A percentile compares a stretch with the other conserved stretches of the same genome.
Conservation (phyloP, 2,329 filamentous ascomycete species). For the Hypoxylon sp. region DNA sequence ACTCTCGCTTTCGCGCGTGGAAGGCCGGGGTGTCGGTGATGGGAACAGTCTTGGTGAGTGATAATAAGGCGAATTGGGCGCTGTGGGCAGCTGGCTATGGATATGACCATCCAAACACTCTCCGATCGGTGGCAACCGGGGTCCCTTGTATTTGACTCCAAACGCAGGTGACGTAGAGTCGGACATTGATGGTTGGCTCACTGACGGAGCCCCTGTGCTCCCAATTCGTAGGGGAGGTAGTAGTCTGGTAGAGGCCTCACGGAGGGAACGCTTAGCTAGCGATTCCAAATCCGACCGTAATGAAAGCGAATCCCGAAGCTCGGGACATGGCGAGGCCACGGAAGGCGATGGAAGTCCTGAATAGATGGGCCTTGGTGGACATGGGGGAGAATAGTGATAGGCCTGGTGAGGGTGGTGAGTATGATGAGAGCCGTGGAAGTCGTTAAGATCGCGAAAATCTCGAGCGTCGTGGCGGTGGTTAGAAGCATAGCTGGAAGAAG, state of each 20-base stretch:
- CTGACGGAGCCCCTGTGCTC: constrained; percentile 26
- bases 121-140: constrained; percentile 48
- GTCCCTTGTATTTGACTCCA: neutral
- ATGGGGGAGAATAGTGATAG: neutral
- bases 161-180: neutral
- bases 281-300: constrained; percentile 55
- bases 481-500: constrained; percentile 4
- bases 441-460: neutral
- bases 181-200: neutral
- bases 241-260: constrained; percentile 57
- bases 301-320: constrained; percentile 71
- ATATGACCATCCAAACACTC: constrained; percentile 34
- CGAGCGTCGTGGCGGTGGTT: neutral
- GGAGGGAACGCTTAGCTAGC: constrained; percentile 74
- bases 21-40: neutral
- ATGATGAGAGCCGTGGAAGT: neutral
- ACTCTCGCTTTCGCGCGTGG: neutral
- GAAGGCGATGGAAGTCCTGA: constrained; percentile 52
- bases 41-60: constrained; percentile 1
- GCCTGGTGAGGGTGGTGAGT: neutral
- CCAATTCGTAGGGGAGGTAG: constrained; percentile 55
- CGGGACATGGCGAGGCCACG: constrained; percentile 63
- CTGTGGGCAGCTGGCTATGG: constrained; percentile 50
- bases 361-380: neutral
- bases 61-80: constrained; percentile 53